Conservation (phyloP, 139 green algal species). For the Chlorella sp. region DNA sequence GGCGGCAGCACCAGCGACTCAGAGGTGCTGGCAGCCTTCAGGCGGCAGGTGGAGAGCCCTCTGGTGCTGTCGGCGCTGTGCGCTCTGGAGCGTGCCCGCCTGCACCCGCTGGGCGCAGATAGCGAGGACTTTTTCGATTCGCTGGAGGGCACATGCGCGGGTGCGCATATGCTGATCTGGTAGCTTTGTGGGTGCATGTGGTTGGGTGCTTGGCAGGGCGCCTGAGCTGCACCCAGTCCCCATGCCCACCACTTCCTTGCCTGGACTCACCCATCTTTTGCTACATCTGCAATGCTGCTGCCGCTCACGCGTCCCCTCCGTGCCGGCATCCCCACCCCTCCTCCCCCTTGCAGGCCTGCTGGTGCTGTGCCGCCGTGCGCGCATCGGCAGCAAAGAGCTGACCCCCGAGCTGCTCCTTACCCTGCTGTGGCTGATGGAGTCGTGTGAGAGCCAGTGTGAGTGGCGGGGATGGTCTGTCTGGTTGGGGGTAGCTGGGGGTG, state of each 20-base stretch:
- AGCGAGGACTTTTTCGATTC: not conserved
- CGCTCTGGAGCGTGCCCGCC: not conserved
- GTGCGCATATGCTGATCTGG: too few relatives aligned
- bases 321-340: too few relatives aligned
- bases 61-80: slow-evolving; percentile 7
- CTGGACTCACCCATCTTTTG: too few relatives aligned
- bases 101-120: not conserved
- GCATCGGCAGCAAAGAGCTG: not conserved
- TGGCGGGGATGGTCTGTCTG: not conserved
- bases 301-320: too few relatives aligned
- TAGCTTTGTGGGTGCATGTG: too few relatives aligned
- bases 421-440: slow-evolving; percentile 1
- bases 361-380: slow-evolving; percentile 9
- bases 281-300: too few relatives aligned
- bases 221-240: too few relatives aligned
- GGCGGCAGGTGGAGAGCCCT: not conserved
- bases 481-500: not conserved
- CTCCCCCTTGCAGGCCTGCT: not conserved
- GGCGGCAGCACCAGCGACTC: not conserved
- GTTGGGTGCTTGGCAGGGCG: not conserved
- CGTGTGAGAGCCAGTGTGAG: not conserved
- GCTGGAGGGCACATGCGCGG: not conserved
- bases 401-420: slow-evolving; percentile 26
- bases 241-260: not conserved
- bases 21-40: not conserved